Percentiles rank a stretch among this genome's conserved stretches.
These are phyloP conservation scores for Sarocladium strictum DNA, from an alignment of 2,329 filamentous ascomycete species.

Conservation along the genomic window DNA sequence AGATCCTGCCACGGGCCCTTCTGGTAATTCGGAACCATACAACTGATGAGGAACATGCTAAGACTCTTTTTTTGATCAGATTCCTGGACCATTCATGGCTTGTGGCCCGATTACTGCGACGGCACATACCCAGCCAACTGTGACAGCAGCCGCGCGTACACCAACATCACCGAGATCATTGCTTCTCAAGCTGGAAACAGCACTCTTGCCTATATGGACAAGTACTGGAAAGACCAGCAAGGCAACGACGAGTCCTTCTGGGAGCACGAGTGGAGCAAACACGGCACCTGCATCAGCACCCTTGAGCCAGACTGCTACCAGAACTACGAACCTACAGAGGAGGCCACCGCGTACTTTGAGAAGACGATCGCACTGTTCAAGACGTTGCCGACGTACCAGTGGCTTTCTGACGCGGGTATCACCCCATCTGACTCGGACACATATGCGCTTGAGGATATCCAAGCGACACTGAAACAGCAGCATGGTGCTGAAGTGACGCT, in stretches of 20 bases:
- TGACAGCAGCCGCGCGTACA: constrained; percentile 54
- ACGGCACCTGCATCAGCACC: constrained; percentile 68
- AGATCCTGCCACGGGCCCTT: constrained; percentile 55
- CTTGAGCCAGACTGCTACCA: constrained; percentile 62
- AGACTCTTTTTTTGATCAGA: no score
- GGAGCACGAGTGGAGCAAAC: constrained; percentile 71
- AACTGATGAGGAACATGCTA: constrained; percentile 10
- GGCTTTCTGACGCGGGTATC: constrained; percentile 56
- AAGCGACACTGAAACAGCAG: constrained; percentile 48
- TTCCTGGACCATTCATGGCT: constrained; percentile 73
- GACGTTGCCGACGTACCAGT: constrained; percentile 56
- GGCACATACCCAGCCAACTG: constrained; percentile 64
- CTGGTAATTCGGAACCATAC: constrained; percentile 16
- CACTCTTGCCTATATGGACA: constrained; percentile 60
- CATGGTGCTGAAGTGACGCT: constrained; percentile 52
- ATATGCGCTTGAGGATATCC: constrained; percentile 54
- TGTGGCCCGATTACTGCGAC: constrained; percentile 64
- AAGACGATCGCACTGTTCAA: constrained; percentile 61
- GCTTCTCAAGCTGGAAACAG: constrained; percentile 43
- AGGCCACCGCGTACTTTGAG: constrained; percentile 65
- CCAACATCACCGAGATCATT: constrained; percentile 60
- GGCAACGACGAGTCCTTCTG: constrained; percentile 61
- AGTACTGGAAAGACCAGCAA: constrained; percentile 65
- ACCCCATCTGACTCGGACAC: constrained; percentile 46
- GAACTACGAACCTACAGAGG: constrained; percentile 52